Base-by-base conservation (phyloP, 768 basidiomycete genomes). In the Naganishia antarctica region DNA sequence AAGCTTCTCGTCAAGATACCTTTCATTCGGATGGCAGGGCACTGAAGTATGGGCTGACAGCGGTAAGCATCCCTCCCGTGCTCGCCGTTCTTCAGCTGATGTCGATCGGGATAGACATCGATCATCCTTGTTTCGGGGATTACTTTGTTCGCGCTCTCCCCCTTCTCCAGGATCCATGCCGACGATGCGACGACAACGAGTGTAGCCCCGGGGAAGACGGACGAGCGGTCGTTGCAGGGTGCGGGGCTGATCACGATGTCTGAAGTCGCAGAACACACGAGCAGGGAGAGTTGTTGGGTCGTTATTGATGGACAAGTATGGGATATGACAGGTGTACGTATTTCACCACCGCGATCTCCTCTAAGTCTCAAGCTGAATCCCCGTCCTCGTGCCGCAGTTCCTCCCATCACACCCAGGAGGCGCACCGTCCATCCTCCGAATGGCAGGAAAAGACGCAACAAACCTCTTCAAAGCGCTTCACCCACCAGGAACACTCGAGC, bases 401-500 rank as follows among this genome's bases (percentile, higher is more conserved):
- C 69, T 73, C 7, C 67, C 70, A 53, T 66, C 61, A 15, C 76
- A 78, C 70, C 76, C 76, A 9, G 76, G 76, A 6, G 76, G 76
- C 46, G 65, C 70, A 32, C 65, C 65, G 1, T 71, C 73, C 0
- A 71, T 78, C 8, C 68, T 73, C 37, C 65, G 71, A 23, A 69
- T 63, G 16, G 76, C 76, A 46, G 76, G 76, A 4, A 69, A 66
- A 29, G 76, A 78, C 44, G 76, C 73, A 3, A 68, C 73, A 1
- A 44, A 61, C 13, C 71, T 77, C 29, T 77, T 71, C 70, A 53
- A 70, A 5, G 72, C 74, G 12, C 45, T 77, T 6, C 76, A 78
- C 68, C 78, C 78, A 0, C 76, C 76, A 7, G 78, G 78, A 1
- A 78, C 76, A 0, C 69, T 79, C 50, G 76, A 79, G 60, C 45